Evolutionary conservation across 768 basidiomycete genomes (phyloP).

Genomic region (Russula sp.): DNA sequence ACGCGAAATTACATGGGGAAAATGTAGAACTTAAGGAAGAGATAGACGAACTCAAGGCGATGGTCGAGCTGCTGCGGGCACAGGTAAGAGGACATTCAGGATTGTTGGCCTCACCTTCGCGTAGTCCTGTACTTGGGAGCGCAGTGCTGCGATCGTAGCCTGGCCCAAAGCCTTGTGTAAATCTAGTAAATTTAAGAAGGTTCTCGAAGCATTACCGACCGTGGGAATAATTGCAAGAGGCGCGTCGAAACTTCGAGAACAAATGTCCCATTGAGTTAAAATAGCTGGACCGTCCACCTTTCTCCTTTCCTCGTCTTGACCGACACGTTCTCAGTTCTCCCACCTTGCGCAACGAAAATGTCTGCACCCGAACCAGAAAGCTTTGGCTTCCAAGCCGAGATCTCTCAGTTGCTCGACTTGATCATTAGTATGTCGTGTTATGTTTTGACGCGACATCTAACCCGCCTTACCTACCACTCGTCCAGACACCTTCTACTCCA

Average conservation of each 20-base stretch:
- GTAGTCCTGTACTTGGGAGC: slow-evolving; percentile 29
- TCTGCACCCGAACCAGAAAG: slow-evolving; percentile 49
- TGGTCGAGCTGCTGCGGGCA: slow-evolving; percentile 59
- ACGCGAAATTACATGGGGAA: slow-evolving; percentile 47
- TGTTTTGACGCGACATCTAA: slow-evolving; percentile 6
- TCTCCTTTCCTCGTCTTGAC: slow-evolving; percentile 9
- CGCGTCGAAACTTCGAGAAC: slow-evolving; percentile 42
- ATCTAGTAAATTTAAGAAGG: slow-evolving; percentile 26
- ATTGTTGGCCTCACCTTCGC: slow-evolving; percentile 40
- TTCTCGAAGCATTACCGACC: slow-evolving; percentile 19
- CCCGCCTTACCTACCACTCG: slow-evolving; percentile 13
- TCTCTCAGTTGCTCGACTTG: slow-evolving; percentile 95
- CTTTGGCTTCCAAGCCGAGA: slow-evolving; percentile 98
- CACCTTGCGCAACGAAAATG: slow-evolving; percentile 39
- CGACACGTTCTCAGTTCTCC: slow-evolving; percentile 17
- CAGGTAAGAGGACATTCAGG: slow-evolving; percentile 43
- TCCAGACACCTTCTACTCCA: slow-evolving; percentile 99
- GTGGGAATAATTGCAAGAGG: slow-evolving; percentile 22
- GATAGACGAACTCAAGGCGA: slow-evolving; percentile 59
- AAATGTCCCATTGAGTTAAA: slow-evolving; percentile 28
- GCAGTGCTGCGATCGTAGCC: slow-evolving; percentile 7
- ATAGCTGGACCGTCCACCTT: slow-evolving; percentile 26
- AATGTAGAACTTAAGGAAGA: slow-evolving; percentile 50
- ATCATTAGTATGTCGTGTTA: slow-evolving; percentile 76
- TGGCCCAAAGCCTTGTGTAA: too few relatives aligned